Percentiles rank a stretch among this genome's conserved stretches.
phyloP scores from a whole-genome alignment of 306 rosid genomes.

The Bauhinia variegata region DNA sequence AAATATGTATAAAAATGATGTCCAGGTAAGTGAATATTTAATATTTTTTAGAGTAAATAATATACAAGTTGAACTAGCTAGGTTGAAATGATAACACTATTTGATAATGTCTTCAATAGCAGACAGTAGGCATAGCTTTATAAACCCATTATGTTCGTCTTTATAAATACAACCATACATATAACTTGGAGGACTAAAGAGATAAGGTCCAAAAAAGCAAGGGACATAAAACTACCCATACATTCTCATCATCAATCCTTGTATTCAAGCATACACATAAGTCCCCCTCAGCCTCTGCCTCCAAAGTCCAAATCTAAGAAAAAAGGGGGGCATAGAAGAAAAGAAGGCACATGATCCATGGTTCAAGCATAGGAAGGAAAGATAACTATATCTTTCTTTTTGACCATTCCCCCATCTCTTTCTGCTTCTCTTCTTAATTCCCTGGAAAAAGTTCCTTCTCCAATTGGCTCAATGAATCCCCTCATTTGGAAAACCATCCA shows the following conservation, averaged over 20 bases:
- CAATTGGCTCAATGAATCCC: conserved; percentile 4
- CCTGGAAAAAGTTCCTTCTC: conserved; percentile 5
- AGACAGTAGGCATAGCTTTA: background rate
- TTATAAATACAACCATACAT: background rate
- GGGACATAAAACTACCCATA: background rate
- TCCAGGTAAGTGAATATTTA: too few relatives aligned
- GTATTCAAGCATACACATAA: conserved; percentile 5
- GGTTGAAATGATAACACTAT: too few relatives aligned
- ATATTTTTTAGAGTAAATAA: too few relatives aligned
- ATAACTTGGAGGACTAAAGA: background rate
- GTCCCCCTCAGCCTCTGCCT: conserved; percentile 16
- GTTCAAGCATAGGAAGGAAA: conserved; percentile 33
- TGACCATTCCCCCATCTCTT: conserved; percentile 54
- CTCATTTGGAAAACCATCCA: conserved; percentile 17
- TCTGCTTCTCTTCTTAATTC: too few relatives aligned
- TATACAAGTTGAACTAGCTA: too few relatives aligned
- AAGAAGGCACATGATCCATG: conserved; percentile 23
- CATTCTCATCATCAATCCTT: conserved; percentile 11
- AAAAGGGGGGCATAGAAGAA: background rate
- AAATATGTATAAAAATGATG: too few relatives aligned
- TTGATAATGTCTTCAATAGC: background rate
- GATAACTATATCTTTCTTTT: conserved; percentile 41
- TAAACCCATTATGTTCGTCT: background rate
- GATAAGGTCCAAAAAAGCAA: conserved; percentile 9
- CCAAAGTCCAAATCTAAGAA: conserved; percentile 29